Conservation (phyloP, 2,329 filamentous ascomycete genomes). For the Talaromyces sp. region DNA sequence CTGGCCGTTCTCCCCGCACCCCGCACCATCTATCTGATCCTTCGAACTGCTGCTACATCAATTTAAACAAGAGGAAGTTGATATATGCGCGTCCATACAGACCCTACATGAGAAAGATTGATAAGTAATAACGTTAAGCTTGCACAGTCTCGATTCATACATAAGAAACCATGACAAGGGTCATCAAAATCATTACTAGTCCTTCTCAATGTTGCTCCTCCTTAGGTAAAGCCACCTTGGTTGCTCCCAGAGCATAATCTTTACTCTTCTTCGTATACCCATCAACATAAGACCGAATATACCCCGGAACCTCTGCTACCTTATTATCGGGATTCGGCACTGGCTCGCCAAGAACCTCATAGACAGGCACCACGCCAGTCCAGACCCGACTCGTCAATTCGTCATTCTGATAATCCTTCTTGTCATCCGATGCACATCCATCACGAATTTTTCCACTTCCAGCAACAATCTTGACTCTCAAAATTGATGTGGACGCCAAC, state of each 20-base stretch:
- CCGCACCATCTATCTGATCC: not conserved
- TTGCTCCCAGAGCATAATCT: constrained; percentile 40
- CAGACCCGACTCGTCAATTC: constrained; percentile 53
- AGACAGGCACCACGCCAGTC: constrained; percentile 64
- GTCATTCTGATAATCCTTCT: constrained; percentile 49
- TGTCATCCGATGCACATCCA: constrained; percentile 62
- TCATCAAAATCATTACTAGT: not conserved
- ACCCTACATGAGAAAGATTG: not conserved
- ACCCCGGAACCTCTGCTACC: constrained; percentile 57
- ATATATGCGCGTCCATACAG: not conserved
- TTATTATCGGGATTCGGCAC: constrained; percentile 59
- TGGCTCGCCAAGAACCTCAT: constrained; percentile 62
- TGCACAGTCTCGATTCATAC: not conserved
- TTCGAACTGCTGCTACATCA: not conserved
- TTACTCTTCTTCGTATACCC: constrained; percentile 46
- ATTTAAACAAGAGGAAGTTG: not conserved
- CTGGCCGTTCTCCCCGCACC: constrained; percentile 8
- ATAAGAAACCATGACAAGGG: not conserved
- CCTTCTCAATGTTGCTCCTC: constrained; percentile 14
- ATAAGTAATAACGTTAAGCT: not conserved
- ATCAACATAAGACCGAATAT: constrained; percentile 56
- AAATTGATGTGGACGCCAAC: constrained; percentile 69
- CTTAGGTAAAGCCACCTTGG: constrained; percentile 26
- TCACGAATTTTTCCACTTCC: constrained; percentile 73
- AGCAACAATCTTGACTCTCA: constrained; percentile 64